Evolutionary conservation across 2,329 filamentous ascomycete species (phyloP), one percentile per base, ranked within the genome.

Genomic region (Fusarium veterinarium): DNA sequence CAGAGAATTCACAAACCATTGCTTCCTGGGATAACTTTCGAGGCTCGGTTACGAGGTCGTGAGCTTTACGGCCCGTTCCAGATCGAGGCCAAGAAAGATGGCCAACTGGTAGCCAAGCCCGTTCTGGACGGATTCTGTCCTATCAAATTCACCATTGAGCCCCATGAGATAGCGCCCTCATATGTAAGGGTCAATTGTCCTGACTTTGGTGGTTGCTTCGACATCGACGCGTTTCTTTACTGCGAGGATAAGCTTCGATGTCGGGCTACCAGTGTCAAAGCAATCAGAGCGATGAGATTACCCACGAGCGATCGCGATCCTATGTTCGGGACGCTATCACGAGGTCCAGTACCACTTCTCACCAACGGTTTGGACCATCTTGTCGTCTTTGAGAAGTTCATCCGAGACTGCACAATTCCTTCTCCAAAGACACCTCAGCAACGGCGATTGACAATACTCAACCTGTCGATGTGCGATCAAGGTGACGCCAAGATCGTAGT

Each of bases 231-330:
- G 1, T 64, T 64, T 23, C 59, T 55, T 4, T 64, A 46, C n/a
- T 55, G 40, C 0, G 62, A 64, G 8, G 62, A 64, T 11, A 64
- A 64, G 13, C 23, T 64, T 7, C 59, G 62, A 8, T 64, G 59
- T n/a, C 59, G 59, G 12, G 62, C 62, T 5, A 64, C 46, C 1
- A 64, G 59, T 9, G 46, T 64, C 16, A 64, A 64, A 3, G 59
- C 62, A 3, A 64, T 64, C n/a, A 37, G 19, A 6, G 35, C 56
- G 3, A 30, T 33, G 6, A 12, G 46, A n/a, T 6, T 59, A 2
- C 13, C 28, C 0, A 19, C 28, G 3, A 35, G 20, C 19, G 46
- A 65, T 20, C 41, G 35, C 0, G 35, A 20, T 14, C 35, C 46
- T 5, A 48, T 56, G 46, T 56, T 65, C n/a, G 62, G 62, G 1